Evolutionary conservation across 1,284 basidiomycete genomes (phyloP), one percentile per base, ranked within the genome.

Genomic region (Ustilago sp.): DNA sequence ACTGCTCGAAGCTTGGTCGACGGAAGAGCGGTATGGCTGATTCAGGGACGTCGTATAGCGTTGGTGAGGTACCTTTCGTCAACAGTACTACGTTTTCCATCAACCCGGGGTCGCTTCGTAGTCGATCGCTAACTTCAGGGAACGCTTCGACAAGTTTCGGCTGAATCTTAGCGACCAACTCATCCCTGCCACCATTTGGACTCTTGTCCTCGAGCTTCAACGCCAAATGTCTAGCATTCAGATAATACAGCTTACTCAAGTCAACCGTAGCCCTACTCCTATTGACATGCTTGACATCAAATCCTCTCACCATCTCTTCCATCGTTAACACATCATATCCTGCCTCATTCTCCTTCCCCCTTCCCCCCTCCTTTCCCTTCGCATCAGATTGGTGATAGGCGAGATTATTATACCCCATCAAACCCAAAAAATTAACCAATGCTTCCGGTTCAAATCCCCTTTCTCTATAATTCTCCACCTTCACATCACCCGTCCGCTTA

Each of bases 391-490:
- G 41, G 17, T 72, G 72, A n/a, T 70, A 64, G 15, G 68, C 68
- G 2, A 77, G 53, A 39, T 83, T 80, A 62, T 84, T 94, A 93
- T 95, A 98, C 0, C 97, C 96, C 53, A 95, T 92, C 28, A 98
- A 88, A 0, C 93, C 94, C 3, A 98, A 89, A 91, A 95, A 98
- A 84, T 99, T 99, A 41, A 95, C 87, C 5, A 99, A 86, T 0
- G 95, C 94, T 64, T 91, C 90, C 0, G 95, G 93, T 85, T 99
- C 96, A 90, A 94, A 96, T 0, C 95, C 95, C 54, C 87, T 85
- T n/a, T 86, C 94, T 58, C 93, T 91, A 84, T 94, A 99, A 78
- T 93, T 92, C 35, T 91, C 88, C 3, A 98, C 94, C 45, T 90
- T 89, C 1, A 95, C 94, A 81, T 97, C 94, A 2, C 94, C 95